A percentile compares a stretch with the other conserved stretches of the same genome.
phyloP scores from a whole-genome alignment of 2,329 filamentous ascomycete species.

The Pseudogymnoascus sp. region DNA sequence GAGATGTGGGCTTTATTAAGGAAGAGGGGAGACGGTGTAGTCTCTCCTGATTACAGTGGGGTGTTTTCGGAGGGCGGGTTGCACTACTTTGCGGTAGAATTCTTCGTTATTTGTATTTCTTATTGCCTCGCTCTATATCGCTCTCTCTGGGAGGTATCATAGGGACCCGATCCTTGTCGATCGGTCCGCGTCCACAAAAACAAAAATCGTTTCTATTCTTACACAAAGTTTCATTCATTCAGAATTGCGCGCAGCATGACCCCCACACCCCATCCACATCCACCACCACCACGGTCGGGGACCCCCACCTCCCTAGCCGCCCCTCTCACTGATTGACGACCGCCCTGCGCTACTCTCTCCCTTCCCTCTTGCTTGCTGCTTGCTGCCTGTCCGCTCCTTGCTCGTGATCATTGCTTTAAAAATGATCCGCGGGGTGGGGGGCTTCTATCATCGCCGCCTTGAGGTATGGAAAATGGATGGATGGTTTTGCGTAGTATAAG shows the following conservation, averaged over 20 bases:
- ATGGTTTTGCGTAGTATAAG: not conserved
- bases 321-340: not conserved
- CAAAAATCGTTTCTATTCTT: slow-evolving; percentile 3
- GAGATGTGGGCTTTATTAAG: slow-evolving; percentile 6
- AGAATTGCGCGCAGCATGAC: not conserved
- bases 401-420: not conserved
- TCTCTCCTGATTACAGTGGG: not conserved
- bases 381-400: not conserved
- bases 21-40: slow-evolving; percentile 1
- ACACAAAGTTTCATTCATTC: slow-evolving; percentile 8
- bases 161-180: not conserved
- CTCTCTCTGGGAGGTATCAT: not conserved
- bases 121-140: slow-evolving; percentile 9
- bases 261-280: not conserved
- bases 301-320: not conserved
- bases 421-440: not conserved
- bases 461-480: slow-evolving; percentile 6
- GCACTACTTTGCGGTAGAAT: slow-evolving; percentile 6
- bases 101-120: slow-evolving; percentile 4
- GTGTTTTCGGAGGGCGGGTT: not conserved
- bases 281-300: slow-evolving; percentile 4
- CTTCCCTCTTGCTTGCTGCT: slow-evolving; percentile 1
- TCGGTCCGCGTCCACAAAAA: slow-evolving; percentile 7
- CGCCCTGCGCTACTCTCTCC: not conserved
- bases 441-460: slow-evolving; percentile 8